Evolutionary conservation across 352 stramenopile genomes (phyloP), one percentile per base, ranked within the genome.

Genomic region (Globisporangium camurandrum): DNA sequence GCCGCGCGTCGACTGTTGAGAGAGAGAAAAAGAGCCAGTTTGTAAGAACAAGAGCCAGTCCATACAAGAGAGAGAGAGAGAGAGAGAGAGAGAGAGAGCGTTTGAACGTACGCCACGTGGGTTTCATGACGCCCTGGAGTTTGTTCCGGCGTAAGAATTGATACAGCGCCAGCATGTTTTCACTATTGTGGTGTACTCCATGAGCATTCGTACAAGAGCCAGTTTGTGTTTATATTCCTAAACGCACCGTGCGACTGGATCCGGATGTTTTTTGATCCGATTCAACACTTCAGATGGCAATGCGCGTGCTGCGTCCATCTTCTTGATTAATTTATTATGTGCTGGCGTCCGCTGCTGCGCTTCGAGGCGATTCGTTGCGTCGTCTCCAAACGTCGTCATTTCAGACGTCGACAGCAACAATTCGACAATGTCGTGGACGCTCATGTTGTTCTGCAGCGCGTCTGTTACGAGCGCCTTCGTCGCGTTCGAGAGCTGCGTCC

Each of bases 81-180:
- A 54, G n/a, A 46, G 11, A 48, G n/a, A 30, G 30, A 12, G 8
- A 27, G 23, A 50, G 31, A 33, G 17, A 51, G 17, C 40, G 11
- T 12, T 1, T n/a, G 4, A 19, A 67, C 67, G 53, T 61, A 86
- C 74, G 37, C 77, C 78, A 89, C 27, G 57, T 61, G 9, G 79
- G 83, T 55, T 83, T 83, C 22, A 74, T 65, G 2, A 93, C 71
- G 22, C 75, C 73, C 1, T 64, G 65, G 17, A 88, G 58, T 47
- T 90, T 88, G 55, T 75, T 68, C 14, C 78, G 81, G 24, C 77
- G 77, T 17, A 91, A 53, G 48, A 72, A 90, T 54, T 86, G 76
- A 54, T 93, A 91, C 48, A 91, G 28, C 22, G 83, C 79, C 49
- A 93, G 72, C 67, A 93, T 85, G 53, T 91, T 88, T 53, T 92